These are phyloP conservation scores for Piromyces sp. DNA, from an alignment of 192 early-diverging fungal genomes.

Conservation along the genomic window DNA sequence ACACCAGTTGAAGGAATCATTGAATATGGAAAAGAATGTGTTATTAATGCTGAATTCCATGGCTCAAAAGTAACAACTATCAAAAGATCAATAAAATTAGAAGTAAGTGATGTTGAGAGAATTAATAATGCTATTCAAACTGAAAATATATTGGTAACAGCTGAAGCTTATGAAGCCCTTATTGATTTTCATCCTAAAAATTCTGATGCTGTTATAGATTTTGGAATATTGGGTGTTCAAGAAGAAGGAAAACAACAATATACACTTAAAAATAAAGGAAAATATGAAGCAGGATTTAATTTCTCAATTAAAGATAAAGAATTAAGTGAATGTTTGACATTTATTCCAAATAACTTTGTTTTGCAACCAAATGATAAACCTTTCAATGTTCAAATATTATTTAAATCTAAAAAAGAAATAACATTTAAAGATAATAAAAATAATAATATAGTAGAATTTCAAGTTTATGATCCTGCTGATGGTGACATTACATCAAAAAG, in stretches of 20 bases:
- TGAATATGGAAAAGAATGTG: conserved; percentile 18
- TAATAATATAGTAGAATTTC: conserved; percentile 22
- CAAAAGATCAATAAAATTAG: conserved; percentile 28
- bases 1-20: conserved; percentile 29
- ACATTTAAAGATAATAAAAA: conserved; percentile 13
- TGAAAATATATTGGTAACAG: conserved; percentile 29
- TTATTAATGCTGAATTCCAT: conserved; percentile 32
- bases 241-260: conserved; percentile 32
- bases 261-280: conserved; percentile 29
- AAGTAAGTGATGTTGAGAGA: conserved; percentile 22
- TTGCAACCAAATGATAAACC: conserved; percentile 46
- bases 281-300: conserved; percentile 43
- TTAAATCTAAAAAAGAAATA: conserved; percentile 13
- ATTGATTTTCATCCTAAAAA: conserved; percentile 46
- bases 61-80: conserved; percentile 24
- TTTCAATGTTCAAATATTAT: conserved; percentile 29
- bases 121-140: conserved; percentile 28
- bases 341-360: conserved; percentile 27
- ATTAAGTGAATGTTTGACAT: conserved; percentile 22
- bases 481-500: conserved; percentile 31
- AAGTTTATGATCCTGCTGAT: conserved; percentile 38
- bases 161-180: conserved; percentile 45
- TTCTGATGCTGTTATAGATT: conserved; percentile 36
- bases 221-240: conserved; percentile 34
- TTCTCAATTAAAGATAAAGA: conserved; percentile 34